These are phyloP conservation scores for Microbotryomycetes sp. DNA, from an alignment of 1,284 basidiomycete species.

Conservation along the genomic window DNA sequence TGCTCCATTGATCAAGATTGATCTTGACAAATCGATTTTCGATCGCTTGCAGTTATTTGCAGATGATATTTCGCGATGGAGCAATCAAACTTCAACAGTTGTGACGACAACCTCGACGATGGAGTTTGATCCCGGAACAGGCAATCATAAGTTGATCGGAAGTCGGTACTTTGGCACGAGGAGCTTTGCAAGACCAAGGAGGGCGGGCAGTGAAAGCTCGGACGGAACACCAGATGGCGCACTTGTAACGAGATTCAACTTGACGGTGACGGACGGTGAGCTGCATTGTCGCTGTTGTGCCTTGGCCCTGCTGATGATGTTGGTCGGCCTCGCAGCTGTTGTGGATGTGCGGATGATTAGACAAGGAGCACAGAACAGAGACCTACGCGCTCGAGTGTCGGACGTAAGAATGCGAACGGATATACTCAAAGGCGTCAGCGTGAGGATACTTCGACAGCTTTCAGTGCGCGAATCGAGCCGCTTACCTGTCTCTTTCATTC, in stretches of 20 bases:
- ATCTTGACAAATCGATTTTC: slow-evolving; percentile 57
- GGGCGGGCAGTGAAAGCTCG: slow-evolving; percentile 44
- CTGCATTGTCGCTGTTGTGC: too few relatives aligned
- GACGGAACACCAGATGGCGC: too few relatives aligned
- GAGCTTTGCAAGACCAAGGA: slow-evolving; percentile 44
- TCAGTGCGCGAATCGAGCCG: too few relatives aligned
- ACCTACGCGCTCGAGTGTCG: too few relatives aligned
- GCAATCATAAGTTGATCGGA: slow-evolving; percentile 66
- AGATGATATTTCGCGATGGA: slow-evolving; percentile 68
- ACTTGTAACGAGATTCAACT: slow-evolving; percentile 32
- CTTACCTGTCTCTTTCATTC: slow-evolving; percentile 25
- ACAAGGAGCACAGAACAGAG: slow-evolving; percentile 35
- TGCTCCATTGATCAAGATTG: slow-evolving; percentile 47
- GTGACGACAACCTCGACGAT: slow-evolving; percentile 42
- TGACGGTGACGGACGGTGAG: slow-evolving; percentile 54
- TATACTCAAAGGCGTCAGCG: too few relatives aligned
- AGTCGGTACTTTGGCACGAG: slow-evolving; percentile 69
- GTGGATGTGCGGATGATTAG: slow-evolving; percentile 49
- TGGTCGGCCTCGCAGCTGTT: slow-evolving; percentile 4
- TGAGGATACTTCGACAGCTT: too few relatives aligned
- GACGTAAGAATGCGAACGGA: too few relatives aligned
- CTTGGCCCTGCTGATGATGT: too few relatives aligned
- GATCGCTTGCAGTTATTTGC: slow-evolving; percentile 77
- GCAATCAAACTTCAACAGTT: neutral
- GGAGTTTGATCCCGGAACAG: slow-evolving; percentile 17